Evolutionary conservation across 345 rosid species (phyloP).

Genomic region (Gossypium thurberi): DNA sequence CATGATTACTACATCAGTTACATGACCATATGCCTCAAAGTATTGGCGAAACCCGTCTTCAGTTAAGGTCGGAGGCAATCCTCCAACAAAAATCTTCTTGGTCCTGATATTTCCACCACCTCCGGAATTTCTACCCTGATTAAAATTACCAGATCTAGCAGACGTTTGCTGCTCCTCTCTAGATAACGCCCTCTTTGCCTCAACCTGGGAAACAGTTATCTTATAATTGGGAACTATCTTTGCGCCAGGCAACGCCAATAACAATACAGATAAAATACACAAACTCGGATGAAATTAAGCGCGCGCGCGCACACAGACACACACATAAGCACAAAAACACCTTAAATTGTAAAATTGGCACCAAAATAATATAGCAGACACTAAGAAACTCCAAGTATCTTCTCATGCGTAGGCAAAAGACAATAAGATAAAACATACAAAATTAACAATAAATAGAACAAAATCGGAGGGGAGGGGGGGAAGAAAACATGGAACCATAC

Average conservation of each 20-base stretch:
- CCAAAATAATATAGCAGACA: background rate
- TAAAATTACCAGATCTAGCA: conserved; percentile 48
- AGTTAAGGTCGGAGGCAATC: conserved; percentile 77
- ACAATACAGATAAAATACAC: background rate
- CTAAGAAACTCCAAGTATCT: background rate
- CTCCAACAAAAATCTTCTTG: conserved; percentile 98
- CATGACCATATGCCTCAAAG: conserved; percentile 82
- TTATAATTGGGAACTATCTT: background rate
- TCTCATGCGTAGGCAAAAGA: background rate
- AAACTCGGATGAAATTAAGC: background rate
- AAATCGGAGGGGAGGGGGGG: background rate
- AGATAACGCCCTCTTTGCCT: conserved; percentile 88
- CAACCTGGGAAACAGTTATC: conserved; percentile 45
- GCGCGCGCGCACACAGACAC: too few relatives aligned
- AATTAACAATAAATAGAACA: background rate
- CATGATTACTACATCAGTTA: conserved; percentile 93
- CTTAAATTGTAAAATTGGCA: background rate
- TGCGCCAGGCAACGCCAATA: background rate
- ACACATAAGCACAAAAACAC: background rate
- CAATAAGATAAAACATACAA: background rate
- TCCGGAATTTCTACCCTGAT: conserved; percentile 55
- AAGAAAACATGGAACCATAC: background rate
- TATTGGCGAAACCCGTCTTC: conserved; percentile 82
- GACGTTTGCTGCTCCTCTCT: conserved; percentile 87
- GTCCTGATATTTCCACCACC: conserved; percentile 59